Conservation (phyloP, 1,139 yeast genomes). For the Geotrichum macrosporum region DNA sequence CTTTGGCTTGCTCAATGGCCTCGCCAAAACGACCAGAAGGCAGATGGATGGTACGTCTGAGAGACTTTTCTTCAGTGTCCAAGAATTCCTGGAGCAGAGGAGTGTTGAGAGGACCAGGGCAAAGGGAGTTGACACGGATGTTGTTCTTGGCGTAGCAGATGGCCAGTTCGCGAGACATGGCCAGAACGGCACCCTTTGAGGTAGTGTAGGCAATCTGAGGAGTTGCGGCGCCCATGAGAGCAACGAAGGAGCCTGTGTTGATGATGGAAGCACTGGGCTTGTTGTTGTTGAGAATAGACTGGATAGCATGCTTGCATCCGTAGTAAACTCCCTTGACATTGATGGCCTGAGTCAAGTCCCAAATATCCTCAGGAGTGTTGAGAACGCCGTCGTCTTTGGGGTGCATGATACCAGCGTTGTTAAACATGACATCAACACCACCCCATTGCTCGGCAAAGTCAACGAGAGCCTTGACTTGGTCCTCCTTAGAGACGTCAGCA, state of each 20-base stretch:
- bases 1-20: conserved; percentile 77
- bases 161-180: conserved; percentile 60
- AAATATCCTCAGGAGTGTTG: conserved; percentile 43
- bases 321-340: conserved; percentile 56
- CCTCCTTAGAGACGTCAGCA: conserved; percentile 39
- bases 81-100: conserved; percentile 54
- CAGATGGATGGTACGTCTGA: conserved; percentile 49
- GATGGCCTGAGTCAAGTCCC: conserved; percentile 49
- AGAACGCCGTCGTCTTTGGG: conserved; percentile 52
- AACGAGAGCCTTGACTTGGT: conserved; percentile 37
- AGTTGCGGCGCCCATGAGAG: conserved; percentile 44
- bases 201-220: conserved; percentile 42
- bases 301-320: conserved; percentile 54
- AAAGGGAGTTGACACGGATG: conserved; percentile 65
- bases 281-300: conserved; percentile 45
- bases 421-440: conserved; percentile 60
- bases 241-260: conserved; percentile 61
- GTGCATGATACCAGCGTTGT: conserved; percentile 76
- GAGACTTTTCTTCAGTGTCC: conserved; percentile 39
- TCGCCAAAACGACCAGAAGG: conserved; percentile 50
- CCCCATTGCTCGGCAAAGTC: conserved; percentile 43
- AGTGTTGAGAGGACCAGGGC: conserved; percentile 58
- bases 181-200: conserved; percentile 42
- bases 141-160: conserved; percentile 62
- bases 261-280: conserved; percentile 54